Evolutionary conservation across 305 asterid species (phyloP), one percentile per base, ranked within the genome.

Genomic region (Plantago lanceolata): DNA sequence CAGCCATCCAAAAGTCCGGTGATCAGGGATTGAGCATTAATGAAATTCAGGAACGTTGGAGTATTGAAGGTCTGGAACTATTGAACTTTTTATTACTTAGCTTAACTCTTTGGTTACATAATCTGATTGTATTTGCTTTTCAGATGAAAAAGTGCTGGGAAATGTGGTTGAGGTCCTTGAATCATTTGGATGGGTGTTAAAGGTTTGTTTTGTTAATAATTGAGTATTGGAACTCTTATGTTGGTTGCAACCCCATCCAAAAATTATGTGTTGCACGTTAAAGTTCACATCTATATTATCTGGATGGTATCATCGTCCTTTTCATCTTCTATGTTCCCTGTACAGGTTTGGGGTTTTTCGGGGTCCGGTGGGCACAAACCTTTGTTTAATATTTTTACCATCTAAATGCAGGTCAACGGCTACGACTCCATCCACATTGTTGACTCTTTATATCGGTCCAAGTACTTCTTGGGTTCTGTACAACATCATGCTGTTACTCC

Each of bases 21-120:
- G 99, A 93, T 76, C 95, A 83, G 68, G 99, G 99, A 63, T 78
- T 93, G 81, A 81, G 87, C 85, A 79, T 85, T 84, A 73, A 78
- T 75, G 95, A 87, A 69, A 82, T 84, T 75, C 69, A 81, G 68
- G 71, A 75, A 74, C 68, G 75, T 71, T 73, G 82, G 68, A 78
- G 78, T 59, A 67, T 71, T 40, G 74, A 81, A 33, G 97, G 98
- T 92, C 70, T 66, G 82, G n/a, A 59, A 8, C 64, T 71, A 43
- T 73, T 64, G 54, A 62, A 66, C 35, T 71, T 65, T 61, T 51
- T n/a, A n/a, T 35, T 63, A 59, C 67, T 69, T 61, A 51, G 49
- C 35, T 24, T 55, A 45, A 61, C 53, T 31, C 14, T 55, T 19
- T 28, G 60, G 60, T 31, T 54, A 65, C 57, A 60, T 56, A 65